Base-by-base conservation (phyloP, 169 alveolate genomes). In the Plasmodium reichenowi region DNA sequence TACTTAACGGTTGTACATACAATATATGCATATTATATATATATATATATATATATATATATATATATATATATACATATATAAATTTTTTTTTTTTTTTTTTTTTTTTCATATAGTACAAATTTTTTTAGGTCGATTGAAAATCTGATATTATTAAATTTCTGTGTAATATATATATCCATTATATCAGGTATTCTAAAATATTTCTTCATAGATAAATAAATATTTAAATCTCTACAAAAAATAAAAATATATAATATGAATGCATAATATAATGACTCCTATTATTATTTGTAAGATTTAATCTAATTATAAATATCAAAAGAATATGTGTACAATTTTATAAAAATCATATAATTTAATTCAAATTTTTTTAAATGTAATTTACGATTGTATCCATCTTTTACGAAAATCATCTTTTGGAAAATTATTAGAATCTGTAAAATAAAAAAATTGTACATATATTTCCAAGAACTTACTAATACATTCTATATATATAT, bases 331-430 rank as follows among this genome's bases (percentile, higher is more conserved):
- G 4, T 48, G 47, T 20, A 43, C 24, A 15, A 24, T 43, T 60
- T 83, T 8, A 29, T 60, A 22, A 22, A 20, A 60, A 26, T 48
- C 20, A 68, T 83, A 32, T 32, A 32, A 32, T 32, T 32, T 32
- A 32, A 32, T 32, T 63, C 56, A 9, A 24, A n/a, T 24, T 32
- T 32, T 32, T 32, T 3, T 32, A 32, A 32, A 32, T 32, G 45
- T 76, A n/a, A 8, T 26, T 68, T 85, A 85, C 92, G 73, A 26
- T 71, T 63, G 72, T 59, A 85, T 72, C 92, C 92, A 85, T 43
- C 92, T 74, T 62, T 85, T 85, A 29, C 87, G 67, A 56, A 56
- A 59, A 47, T 71, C 92, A 4, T 48, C 43, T 71, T 68, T 60
- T 45, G 68, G 3, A 32, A 85, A 85, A 22, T 85, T 85, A 68